phyloP scores from a whole-genome alignment of 345 rosid species.

The Salix purpurea region DNA sequence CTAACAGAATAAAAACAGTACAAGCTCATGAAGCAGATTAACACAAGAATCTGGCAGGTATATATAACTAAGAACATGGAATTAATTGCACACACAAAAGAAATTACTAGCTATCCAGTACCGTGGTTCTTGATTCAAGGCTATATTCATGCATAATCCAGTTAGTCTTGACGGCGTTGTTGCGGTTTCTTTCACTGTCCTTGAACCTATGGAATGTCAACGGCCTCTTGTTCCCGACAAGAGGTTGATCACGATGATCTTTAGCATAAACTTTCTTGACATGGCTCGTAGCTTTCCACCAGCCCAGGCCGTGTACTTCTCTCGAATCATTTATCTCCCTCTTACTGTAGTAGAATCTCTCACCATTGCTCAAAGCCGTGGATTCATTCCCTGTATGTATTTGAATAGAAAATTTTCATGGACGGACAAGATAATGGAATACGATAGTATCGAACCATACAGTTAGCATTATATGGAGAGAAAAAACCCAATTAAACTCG shows the following conservation, averaged over 20 bases:
- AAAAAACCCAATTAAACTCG: too few relatives aligned
- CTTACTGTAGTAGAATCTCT: constrained; percentile 21
- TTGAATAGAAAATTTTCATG: background rate
- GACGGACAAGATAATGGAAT: too few relatives aligned
- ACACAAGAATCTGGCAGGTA: background rate
- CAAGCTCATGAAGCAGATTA: background rate
- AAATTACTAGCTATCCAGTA: background rate
- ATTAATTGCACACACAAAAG: background rate
- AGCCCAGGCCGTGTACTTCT: constrained; percentile 36
- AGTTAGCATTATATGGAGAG: too few relatives aligned
- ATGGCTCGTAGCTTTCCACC: constrained; percentile 54
- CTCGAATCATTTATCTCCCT: constrained; percentile 28
- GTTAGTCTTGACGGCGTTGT: constrained; percentile 24
- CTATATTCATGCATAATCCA: constrained; percentile 33
- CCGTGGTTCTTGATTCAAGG: constrained; percentile 21
- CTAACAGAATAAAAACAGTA: background rate
- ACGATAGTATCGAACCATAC: too few relatives aligned
- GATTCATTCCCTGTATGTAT: constrained; percentile 6
- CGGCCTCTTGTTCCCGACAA: constrained; percentile 27
- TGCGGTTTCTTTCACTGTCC: constrained; percentile 15
- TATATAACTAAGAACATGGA: background rate
- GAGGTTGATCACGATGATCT: background rate
- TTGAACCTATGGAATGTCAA: constrained; percentile 34
- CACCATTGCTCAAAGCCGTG: background rate
- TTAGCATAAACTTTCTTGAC: constrained; percentile 25